Evolutionary conservation across 139 green algal species (phyloP), one percentile per base, ranked within the genome.

Genomic region (Chlamydomonas incerta): DNA sequence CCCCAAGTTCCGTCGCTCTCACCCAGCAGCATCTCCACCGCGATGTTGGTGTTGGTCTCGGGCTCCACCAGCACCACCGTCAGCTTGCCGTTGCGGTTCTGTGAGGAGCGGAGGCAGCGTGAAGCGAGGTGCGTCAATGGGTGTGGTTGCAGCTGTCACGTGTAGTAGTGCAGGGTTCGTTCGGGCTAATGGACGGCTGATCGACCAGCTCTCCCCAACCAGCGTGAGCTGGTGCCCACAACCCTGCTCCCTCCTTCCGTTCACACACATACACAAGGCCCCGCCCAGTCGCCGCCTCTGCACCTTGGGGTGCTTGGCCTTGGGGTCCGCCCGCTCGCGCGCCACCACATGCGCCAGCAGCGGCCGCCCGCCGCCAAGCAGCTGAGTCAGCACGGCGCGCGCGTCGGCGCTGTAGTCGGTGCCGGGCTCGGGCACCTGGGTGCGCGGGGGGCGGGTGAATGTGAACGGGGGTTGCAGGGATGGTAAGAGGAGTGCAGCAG

Each of bases 281-380:
- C n/a, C n/a, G n/a, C n/a, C n/a, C n/a, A n/a, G n/a, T n/a, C n/a
- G n/a, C n/a, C n/a, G n/a, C n/a, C n/a, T n/a, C 41, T 8, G 41
- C 41, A 50, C 79, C 63, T 90, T 86, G 67, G 90, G 94, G 82
- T 93, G 87, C 84, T 88, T 90, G 72, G 91, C 88, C 62, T 80
- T 88, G 23, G 84, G 81, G 18, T 68, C 85, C 17, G 90, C 73
- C 50, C 87, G 87, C 81, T 93, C 93, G 37, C 88, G 83, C 24
- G 55, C n/a, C 81, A 80, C 81, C 70, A 80, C 87, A 18, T 91
- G 81, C 41, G 83, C 87, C 73, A 85, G 33, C 55, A 92, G 3
- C 2, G 77, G 50, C 52, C 74, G 68, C 23, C 85, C 87, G 31
- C 84, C 82, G 33, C 86, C 65, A 23, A 89, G 79, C 28, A 92